phyloP scores from a whole-genome alignment of 371 early-diverging fungal genomes.

The Polyrhizophydium stewartii region DNA sequence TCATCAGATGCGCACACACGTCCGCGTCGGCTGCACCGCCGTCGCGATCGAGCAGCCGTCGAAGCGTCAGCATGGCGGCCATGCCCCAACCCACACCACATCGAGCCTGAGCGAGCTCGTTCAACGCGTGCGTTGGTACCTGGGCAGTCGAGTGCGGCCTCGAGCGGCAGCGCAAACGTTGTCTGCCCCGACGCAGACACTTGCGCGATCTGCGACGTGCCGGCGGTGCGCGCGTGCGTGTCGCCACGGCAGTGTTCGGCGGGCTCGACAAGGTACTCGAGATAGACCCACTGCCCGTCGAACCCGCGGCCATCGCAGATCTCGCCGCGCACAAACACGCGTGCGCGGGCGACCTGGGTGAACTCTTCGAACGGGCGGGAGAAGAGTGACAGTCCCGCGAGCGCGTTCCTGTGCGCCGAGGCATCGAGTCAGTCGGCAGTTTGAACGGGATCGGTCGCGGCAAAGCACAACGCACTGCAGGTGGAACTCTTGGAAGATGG shows the following conservation, averaged over 20 bases:
- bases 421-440: neutral
- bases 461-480: neutral
- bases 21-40: too few species aligned
- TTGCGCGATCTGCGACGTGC: neutral
- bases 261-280: neutral
- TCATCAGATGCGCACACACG: neutral
- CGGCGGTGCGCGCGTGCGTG: neutral
- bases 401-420: neutral
- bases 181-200: neutral
- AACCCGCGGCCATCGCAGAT: neutral
- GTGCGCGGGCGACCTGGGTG: neutral
- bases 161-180: neutral
- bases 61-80: too few species aligned
- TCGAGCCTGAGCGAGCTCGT: too few species aligned
- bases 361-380: neutral
- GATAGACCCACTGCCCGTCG: neutral
- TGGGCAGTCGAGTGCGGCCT: too few species aligned
- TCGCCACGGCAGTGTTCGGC: neutral
- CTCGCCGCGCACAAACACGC: neutral
- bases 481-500: neutral
- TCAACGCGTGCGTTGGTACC: too few species aligned
- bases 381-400: neutral
- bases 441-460: neutral
- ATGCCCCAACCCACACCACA: too few species aligned
- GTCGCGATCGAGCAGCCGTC: too few species aligned